Percentiles rank a stretch among this genome's conserved stretches.
phyloP scores from a whole-genome alignment of 169 alveolate species.

The Cryptosporidium canis region DNA sequence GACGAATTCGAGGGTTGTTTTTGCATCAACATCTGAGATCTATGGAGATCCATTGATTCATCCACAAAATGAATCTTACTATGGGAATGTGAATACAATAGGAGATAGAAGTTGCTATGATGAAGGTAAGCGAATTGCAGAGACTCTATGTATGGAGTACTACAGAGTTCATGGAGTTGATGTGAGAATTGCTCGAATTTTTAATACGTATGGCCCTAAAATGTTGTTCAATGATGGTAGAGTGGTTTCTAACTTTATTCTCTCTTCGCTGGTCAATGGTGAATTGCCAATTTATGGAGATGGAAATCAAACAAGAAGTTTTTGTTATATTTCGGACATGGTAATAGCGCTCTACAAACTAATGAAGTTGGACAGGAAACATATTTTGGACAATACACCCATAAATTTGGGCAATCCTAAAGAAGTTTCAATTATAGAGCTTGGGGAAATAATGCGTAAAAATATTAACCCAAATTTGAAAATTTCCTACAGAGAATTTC shows the following conservation, averaged over 20 bases:
- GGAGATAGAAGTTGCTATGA: constrained; percentile 84
- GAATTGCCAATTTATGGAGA: constrained; percentile 83
- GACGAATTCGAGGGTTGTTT: constrained; percentile 77
- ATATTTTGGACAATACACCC: constrained; percentile 75
- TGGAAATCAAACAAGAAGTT: constrained; percentile 83
- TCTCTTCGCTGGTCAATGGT: constrained; percentile 76
- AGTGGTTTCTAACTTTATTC: constrained; percentile 82
- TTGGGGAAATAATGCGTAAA: constrained; percentile 79
- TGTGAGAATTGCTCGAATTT: constrained; percentile 80
- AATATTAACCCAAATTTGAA: constrained; percentile 50
- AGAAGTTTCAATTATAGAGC: constrained; percentile 81
- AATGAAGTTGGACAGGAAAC: constrained; percentile 74
- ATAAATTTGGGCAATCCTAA: constrained; percentile 82
- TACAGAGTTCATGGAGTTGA: constrained; percentile 76
- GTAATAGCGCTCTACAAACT: constrained; percentile 80
- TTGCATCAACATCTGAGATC: constrained; percentile 81
- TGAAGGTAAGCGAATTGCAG: constrained; percentile 84
- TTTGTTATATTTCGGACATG: constrained; percentile 82
- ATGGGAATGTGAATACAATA: constrained; percentile 81
- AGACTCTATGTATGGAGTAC: constrained; percentile 80
- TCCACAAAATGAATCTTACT: constrained; percentile 80
- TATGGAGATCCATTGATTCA: constrained; percentile 83
- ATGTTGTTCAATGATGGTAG: constrained; percentile 82
- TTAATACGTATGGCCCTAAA: constrained; percentile 83
- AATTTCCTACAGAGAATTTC: constrained; percentile 69